These are phyloP conservation scores for Blastobotrys robertii DNA, from an alignment of 805 yeast genomes.

Conservation along the genomic window DNA sequence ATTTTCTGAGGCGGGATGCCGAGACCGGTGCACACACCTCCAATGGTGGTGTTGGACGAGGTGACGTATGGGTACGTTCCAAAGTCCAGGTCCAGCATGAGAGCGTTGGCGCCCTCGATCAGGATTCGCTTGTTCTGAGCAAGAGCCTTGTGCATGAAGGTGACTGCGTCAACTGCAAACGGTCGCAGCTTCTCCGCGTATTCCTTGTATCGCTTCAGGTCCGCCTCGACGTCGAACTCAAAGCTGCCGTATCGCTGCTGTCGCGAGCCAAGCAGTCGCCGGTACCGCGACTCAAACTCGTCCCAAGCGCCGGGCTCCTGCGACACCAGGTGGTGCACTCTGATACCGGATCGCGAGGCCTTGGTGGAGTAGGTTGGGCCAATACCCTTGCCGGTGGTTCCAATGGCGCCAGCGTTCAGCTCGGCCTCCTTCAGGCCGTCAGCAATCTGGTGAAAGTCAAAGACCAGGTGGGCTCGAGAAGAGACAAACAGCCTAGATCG, in stretches of 20 bases:
- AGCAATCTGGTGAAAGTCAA: constrained; percentile 96
- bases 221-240: constrained; percentile 75
- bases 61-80: constrained; percentile 98
- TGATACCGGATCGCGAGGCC: constrained; percentile 90
- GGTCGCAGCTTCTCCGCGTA: constrained; percentile 72
- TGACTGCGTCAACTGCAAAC: constrained; percentile 87
- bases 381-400: constrained; percentile 98
- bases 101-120: constrained; percentile 96
- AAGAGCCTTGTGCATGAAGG: constrained; percentile 64
- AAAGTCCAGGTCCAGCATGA: constrained; percentile 94
- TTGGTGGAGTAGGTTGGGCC: constrained; percentile 98
- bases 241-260: constrained; percentile 87
- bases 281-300: constrained; percentile 71
- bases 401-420: constrained; percentile 72
- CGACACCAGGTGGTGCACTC: constrained; percentile 91
- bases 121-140: constrained; percentile 72
- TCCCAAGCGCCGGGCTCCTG: constrained; percentile 89
- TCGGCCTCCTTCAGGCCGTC: constrained; percentile 94
- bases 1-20: constrained; percentile 90
- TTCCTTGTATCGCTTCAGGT: constrained; percentile 65
- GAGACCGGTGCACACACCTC: constrained; percentile 95
- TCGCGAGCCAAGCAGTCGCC: constrained; percentile 71
- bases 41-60: constrained; percentile 90
- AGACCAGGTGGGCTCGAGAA: constrained; percentile 91
- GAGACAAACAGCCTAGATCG: constrained; percentile 74